A percentile compares a stretch with the other conserved stretches of the same genome.
Evolutionary conservation across 805 yeast species (phyloP).

Genomic region (Candida xiaguanensis): DNA sequence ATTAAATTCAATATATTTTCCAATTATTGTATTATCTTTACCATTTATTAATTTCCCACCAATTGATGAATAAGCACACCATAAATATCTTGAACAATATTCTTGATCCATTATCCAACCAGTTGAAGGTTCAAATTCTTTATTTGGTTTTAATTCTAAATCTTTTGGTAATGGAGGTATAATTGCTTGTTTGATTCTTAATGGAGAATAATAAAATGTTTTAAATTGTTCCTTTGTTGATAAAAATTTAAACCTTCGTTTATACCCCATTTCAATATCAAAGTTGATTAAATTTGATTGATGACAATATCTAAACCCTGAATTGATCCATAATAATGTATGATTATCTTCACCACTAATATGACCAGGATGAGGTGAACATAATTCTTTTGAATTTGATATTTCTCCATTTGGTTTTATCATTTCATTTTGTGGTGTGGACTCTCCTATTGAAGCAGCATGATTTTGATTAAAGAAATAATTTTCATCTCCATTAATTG

Average conservation of each 20-base stretch:
- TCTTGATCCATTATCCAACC: conserved; percentile 51
- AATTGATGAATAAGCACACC: conserved; percentile 59
- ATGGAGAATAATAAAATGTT: conserved; percentile 25
- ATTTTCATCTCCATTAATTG: conserved; percentile 23
- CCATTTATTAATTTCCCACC: conserved; percentile 42
- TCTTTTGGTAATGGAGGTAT: conserved; percentile 48
- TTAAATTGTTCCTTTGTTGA: conserved; percentile 19
- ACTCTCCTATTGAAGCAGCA: conserved; percentile 28
- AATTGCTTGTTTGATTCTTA: conserved; percentile 43
- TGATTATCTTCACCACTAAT: conserved; percentile 28
- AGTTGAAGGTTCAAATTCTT: conserved; percentile 42
- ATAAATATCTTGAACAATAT: conserved; percentile 52
- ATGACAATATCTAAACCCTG: conserved; percentile 41
- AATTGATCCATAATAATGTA: conserved; percentile 39
- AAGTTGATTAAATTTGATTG: conserved; percentile 27
- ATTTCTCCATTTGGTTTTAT: conserved; percentile 11
- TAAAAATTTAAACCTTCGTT: conserved; percentile 21
- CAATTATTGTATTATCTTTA: conserved; percentile 37
- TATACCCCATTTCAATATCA: conserved; percentile 24
- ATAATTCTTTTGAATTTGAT: conserved; percentile 31
- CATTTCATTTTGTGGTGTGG: conserved; percentile 25
- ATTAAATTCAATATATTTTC: conserved; percentile 42
- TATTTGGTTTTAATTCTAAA: conserved; percentile 24
- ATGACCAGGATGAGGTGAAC: conserved; percentile 45
- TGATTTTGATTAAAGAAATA: conserved; percentile 20